Evolutionary conservation across 176 grass and related monocot species (phyloP), one percentile per base, ranked within the genome.

Genomic region (Paspalum notatum): DNA sequence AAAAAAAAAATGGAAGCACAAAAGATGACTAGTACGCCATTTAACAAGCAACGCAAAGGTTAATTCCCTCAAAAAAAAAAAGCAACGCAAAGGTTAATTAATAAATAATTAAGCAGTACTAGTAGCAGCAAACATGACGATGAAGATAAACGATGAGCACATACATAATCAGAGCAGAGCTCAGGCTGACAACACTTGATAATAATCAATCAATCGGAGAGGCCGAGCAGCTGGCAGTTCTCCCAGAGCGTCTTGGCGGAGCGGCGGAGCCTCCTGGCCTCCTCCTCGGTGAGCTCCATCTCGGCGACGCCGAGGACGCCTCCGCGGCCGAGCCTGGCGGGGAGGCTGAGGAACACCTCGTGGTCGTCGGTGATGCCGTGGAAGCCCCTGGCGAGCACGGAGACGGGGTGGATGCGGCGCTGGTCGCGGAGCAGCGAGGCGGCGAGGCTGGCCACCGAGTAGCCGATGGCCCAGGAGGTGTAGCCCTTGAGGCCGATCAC

Each of bases 391-490:
- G 90, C 93, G 0, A 95, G 93, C 6, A 95, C 84, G 2, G 93
- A 95, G 13, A 95, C 87, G 3, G 93, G 90, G 86, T 95, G 93
- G 75, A 95, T 90, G 61, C 85, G 90, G 6, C 81, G 90, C 69
- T 95, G 93, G 75, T 95, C 81, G 20, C 90, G 93, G 20, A 95
- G 87, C 48, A 95, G 85, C 49, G 93, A 88, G 4, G 83, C 63
- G 5, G 76, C 87, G 16, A 95, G 87, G 79, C 65, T 92, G 39
- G 93, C 93, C 0, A 90, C 93, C 0, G 93, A 95, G 74, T 95
- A 95, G 48, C 90, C 90, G 50, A 92, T 96, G 57, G 93, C 90
- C 93, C 93, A 92, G 14, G 93, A 92, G 59, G 93, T 96, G 85
- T 92, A 90, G 0, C 93, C 93, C 65, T 96, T 96, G 32, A 96